Base-by-base conservation (phyloP, 805 yeast species). In the Hanseniaspora valbyensis region DNA sequence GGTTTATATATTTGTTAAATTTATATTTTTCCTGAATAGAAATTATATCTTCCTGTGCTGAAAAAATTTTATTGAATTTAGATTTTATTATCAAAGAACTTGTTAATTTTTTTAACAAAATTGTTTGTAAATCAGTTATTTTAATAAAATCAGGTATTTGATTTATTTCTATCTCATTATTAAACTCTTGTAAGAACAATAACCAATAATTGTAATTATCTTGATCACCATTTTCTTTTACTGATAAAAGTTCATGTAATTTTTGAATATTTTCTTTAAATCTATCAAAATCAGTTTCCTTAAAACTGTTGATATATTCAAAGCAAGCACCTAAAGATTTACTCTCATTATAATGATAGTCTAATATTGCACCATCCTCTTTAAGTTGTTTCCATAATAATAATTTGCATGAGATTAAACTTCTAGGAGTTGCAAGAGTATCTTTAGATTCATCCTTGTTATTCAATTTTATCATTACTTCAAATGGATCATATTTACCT, bases 361-460 rank as follows among this genome's bases (percentile, higher is more conserved):
- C 75, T 16, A 90, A 65, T 0, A 86, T 80, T 44, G 77, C 73
- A 10, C 72, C 70, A 59, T 84, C 85, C 48, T 77, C 77, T 1
- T 76, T 79, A 39, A 83, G 58, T 53, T 76, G 73, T 42, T 73
- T 72, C 49, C 82, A 69, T 2, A 88, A 74, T 42, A 75, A 70
- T 0, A 84, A 77, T 37, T 76, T 72, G 36, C 42, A 39, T 13
- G 21, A 3, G 8, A 9, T 24, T 26, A 39, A 26, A 34, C 81
- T 69, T 22, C 74, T 66, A 8, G 73, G 52, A 6, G 63, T 56
- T 2, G 54, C 34, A 18, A 48, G 39, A 39, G 55, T 56, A 52
- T 49, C 19, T 53, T 53, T 19, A 55, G 49, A 58, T 1, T 16
- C 39, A 34, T 12, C 56, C 69, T 46, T 44, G 36, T 51, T 38